Evolutionary conservation across 768 basidiomycete genomes (phyloP).

Genomic region (Rickenella mellea): DNA sequence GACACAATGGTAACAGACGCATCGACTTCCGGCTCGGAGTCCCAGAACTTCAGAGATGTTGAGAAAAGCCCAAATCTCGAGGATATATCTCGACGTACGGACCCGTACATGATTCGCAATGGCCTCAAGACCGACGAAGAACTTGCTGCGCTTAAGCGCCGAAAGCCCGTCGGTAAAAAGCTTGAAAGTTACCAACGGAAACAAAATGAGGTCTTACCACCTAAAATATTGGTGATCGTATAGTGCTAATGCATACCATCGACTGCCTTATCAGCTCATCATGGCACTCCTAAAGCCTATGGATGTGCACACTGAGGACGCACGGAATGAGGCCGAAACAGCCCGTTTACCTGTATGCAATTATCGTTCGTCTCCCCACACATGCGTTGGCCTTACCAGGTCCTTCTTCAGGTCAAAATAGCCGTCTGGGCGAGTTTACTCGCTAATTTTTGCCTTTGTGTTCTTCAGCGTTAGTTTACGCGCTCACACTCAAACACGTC

Average conservation of each 20-base stretch:
- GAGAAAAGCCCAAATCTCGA: constrained; percentile 31
- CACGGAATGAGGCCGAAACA: constrained; percentile 56
- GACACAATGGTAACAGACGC: constrained; percentile 44
- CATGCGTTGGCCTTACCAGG: background rate
- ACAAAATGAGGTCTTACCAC: constrained; percentile 56
- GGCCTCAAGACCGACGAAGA: constrained; percentile 55
- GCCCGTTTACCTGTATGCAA: constrained; percentile 54
- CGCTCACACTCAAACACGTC: constrained; percentile 4
- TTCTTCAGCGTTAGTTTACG: constrained; percentile 52
- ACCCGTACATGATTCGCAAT: constrained; percentile 60
- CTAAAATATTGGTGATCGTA: constrained; percentile 1
- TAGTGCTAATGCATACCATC: constrained; percentile 5
- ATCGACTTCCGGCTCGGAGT: constrained; percentile 23
- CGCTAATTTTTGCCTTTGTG: constrained; percentile 63
- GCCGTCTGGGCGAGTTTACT: constrained; percentile 80
- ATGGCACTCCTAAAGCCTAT: constrained; percentile 82
- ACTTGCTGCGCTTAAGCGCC: constrained; percentile 49
- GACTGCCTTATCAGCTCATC: constrained; percentile 53
- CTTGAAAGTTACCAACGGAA: constrained; percentile 57
- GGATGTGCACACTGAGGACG: constrained; percentile 82
- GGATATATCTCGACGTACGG: constrained; percentile 26
- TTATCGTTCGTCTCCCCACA: background rate
- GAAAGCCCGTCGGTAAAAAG: constrained; percentile 47
- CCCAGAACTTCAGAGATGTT: constrained; percentile 14
- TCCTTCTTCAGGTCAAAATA: constrained; percentile 61